Percentiles rank a stretch among this genome's conserved stretches.
Evolutionary conservation across 768 basidiomycete species (phyloP).

Genomic region (Lactarius evosmus): DNA sequence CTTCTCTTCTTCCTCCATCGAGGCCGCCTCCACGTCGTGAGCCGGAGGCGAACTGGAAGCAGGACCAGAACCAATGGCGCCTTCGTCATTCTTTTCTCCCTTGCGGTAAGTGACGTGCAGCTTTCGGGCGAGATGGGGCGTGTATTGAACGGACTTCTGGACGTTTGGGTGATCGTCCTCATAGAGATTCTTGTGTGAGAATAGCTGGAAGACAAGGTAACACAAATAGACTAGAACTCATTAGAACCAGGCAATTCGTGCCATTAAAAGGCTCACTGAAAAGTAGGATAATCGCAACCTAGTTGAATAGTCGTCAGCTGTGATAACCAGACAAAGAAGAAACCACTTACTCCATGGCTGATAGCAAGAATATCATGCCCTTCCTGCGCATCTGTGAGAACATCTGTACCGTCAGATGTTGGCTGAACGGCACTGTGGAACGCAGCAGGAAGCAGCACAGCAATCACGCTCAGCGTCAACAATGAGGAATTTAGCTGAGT

Average conservation of each 20-base stretch:
- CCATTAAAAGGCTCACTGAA: slow-evolving; percentile 40
- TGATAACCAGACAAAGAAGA: not conserved
- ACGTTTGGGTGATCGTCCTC: slow-evolving; percentile 33
- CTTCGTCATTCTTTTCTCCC: not conserved
- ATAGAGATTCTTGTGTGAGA: slow-evolving; percentile 54
- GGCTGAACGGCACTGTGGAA: slow-evolving; percentile 57
- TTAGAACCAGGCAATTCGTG: not conserved
- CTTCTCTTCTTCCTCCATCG: slow-evolving; percentile 31
- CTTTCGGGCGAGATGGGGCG: not conserved
- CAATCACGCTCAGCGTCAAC: slow-evolving; percentile 75
- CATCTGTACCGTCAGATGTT: slow-evolving; percentile 20
- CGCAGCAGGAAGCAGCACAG: slow-evolving; percentile 73
- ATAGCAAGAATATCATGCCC: slow-evolving; percentile 44
- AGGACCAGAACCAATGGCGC: not conserved
- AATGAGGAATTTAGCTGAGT: slow-evolving; percentile 74
- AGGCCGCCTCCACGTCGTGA: slow-evolving; percentile 18
- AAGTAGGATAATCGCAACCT: slow-evolving; percentile 53
- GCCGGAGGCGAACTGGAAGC: slow-evolving; percentile 12
- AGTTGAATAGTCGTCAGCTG: slow-evolving; percentile 1
- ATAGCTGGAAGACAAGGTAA: slow-evolving; percentile 55
- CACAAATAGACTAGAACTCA: slow-evolving; percentile 44
- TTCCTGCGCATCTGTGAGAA: slow-evolving; percentile 36
- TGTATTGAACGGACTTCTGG: slow-evolving; percentile 9
- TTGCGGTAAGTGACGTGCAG: not conserved
- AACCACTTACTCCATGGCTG: slow-evolving; percentile 47